Evolutionary conservation across 805 yeast genomes (phyloP).

Genomic region (Wickerhamomyces tratensis): DNA sequence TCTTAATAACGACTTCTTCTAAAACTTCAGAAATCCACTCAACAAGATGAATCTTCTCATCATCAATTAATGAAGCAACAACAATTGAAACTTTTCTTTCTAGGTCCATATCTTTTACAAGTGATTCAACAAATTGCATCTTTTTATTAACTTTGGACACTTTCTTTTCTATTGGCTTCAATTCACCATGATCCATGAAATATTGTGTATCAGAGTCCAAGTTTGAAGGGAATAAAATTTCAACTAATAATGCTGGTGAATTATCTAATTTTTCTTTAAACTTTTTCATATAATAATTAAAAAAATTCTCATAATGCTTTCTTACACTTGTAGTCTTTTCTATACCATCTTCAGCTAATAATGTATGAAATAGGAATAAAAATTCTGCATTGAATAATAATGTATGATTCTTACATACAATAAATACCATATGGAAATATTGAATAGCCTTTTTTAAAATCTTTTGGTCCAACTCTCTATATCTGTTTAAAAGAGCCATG

Average conservation of each 20-base stretch:
- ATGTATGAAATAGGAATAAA: slow-evolving; percentile 43
- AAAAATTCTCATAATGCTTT: slow-evolving; percentile 54
- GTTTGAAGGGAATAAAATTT: slow-evolving; percentile 55
- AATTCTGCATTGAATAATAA: slow-evolving; percentile 65
- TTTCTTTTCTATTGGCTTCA: slow-evolving; percentile 2
- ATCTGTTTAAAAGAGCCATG: slow-evolving; percentile 49
- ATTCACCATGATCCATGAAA: slow-evolving; percentile 55
- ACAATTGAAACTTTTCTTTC: slow-evolving; percentile 43
- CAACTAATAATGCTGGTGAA: slow-evolving; percentile 49
- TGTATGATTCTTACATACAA: slow-evolving; percentile 48
- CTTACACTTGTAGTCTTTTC: slow-evolving; percentile 36
- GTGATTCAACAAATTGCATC: slow-evolving; percentile 13
- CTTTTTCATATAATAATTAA: slow-evolving; percentile 54
- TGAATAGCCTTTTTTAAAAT: slow-evolving; percentile 56
- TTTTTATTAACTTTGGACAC: slow-evolving; percentile 6
- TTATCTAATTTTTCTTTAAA: slow-evolving; percentile 35
- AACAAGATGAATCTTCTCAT: slow-evolving; percentile 32
- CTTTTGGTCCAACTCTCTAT: slow-evolving; percentile 47
- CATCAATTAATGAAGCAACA: slow-evolving; percentile 37
- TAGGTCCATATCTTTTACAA: slow-evolving; percentile 17
- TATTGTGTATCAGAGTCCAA: slow-evolving; percentile 34
- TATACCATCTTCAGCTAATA: slow-evolving; percentile 43
- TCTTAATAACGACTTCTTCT: slow-evolving; percentile 19
- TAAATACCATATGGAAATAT: slow-evolving; percentile 64
- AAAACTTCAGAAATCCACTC: slow-evolving; percentile 34